A percentile compares a stretch with the other conserved stretches of the same genome.
These are phyloP conservation scores for Mycena kentingensis DNA, from an alignment of 768 basidiomycete genomes.

Conservation along the genomic window DNA sequence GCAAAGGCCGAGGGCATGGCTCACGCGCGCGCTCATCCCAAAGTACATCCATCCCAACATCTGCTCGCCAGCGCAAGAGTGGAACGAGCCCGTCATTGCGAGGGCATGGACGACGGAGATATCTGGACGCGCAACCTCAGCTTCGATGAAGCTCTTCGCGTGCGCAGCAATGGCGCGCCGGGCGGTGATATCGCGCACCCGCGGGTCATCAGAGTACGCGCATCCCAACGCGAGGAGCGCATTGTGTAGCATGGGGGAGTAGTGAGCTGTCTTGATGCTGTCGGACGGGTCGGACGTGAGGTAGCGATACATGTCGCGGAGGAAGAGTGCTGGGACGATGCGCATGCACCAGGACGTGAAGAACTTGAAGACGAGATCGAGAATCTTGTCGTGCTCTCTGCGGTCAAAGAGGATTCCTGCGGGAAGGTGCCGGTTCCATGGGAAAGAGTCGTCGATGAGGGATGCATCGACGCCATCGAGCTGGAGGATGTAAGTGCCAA, in stretches of 20 bases:
- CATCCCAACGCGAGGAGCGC: constrained; percentile 51
- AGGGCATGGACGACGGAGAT: constrained; percentile 48
- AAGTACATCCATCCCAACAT: constrained; percentile 51
- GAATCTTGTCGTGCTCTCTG: constrained; percentile 48
- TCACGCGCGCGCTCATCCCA: constrained; percentile 59
- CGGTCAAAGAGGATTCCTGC: constrained; percentile 43
- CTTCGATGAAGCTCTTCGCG: constrained; percentile 49
- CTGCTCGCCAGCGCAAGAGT: constrained; percentile 50
- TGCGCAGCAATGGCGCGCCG: constrained; percentile 43
- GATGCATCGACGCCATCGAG: constrained; percentile 37
- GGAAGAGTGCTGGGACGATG: constrained; percentile 49
- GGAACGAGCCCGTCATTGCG: constrained; percentile 45
- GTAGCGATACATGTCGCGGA: constrained; percentile 49
- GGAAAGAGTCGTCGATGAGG: constrained; percentile 47
- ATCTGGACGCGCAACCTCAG: constrained; percentile 48
- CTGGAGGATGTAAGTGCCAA: neutral
- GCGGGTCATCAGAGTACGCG: constrained; percentile 47
- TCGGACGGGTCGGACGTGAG: constrained; percentile 40
- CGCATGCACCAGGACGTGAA: constrained; percentile 52
- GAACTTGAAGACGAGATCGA: constrained; percentile 51
- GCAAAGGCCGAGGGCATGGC: constrained; percentile 59
- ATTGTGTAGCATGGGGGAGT: constrained; percentile 76
- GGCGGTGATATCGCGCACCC: constrained; percentile 43
- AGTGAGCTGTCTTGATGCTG: constrained; percentile 53
- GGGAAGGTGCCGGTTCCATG: constrained; percentile 53